A percentile compares a stretch with the other conserved stretches of the same genome.
Conservation (phyloP, 2,329 filamentous ascomycete species). For the Colletotrichum melonis region DNA sequence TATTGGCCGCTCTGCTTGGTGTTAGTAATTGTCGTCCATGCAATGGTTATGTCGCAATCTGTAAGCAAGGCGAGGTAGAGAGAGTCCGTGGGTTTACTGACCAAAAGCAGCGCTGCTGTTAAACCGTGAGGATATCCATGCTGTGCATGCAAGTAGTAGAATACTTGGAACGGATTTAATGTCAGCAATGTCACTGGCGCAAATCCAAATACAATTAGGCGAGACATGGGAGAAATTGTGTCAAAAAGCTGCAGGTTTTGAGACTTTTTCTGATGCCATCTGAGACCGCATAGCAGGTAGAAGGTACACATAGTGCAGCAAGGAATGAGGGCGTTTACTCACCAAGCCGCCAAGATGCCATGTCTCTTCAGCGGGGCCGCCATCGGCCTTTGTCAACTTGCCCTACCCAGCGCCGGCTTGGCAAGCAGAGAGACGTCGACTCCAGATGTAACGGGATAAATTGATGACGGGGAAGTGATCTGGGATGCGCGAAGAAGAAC, state of each 20-base stretch:
- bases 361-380: slow-evolving; percentile 34
- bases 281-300: background rate
- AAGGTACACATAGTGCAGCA: background rate
- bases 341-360: slow-evolving; percentile 34
- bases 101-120: slow-evolving; percentile 50
- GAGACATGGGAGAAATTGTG: background rate
- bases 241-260: background rate
- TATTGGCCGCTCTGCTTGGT: slow-evolving; percentile 45
- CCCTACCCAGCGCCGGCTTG: slow-evolving; percentile 19
- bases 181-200: background rate
- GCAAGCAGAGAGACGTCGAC: slow-evolving; percentile 11
- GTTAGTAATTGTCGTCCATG: background rate
- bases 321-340: slow-evolving; percentile 20
- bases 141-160: slow-evolving; percentile 20
- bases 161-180: background rate
- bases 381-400: slow-evolving; percentile 12
- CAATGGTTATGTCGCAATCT: background rate
- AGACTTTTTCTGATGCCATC: background rate
- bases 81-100: slow-evolving; percentile 36
- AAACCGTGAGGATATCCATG: slow-evolving; percentile 46
- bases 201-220: background rate
- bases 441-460: background rate
- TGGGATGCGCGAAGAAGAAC: background rate
- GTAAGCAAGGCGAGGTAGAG: background rate
- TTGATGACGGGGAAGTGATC: background rate